These are phyloP conservation scores for Allium sativum DNA, from an alignment of 106 monocot species.

Conservation along the genomic window DNA sequence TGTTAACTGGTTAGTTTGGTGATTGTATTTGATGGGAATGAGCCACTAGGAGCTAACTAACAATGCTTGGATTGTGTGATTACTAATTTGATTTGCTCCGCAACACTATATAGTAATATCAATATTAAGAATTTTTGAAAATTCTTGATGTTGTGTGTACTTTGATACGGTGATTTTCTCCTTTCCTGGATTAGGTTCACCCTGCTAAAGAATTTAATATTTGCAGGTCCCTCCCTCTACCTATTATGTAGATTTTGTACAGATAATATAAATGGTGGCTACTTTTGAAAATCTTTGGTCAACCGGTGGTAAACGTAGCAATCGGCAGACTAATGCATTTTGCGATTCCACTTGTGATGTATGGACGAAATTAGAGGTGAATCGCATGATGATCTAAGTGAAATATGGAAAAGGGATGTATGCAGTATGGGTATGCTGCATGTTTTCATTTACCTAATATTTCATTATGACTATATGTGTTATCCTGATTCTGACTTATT, in stretches of 20 bases:
- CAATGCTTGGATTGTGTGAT: constrained; percentile 28
- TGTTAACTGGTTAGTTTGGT: constrained; percentile 13
- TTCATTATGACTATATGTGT: not conserved
- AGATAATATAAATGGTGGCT: constrained; percentile 8
- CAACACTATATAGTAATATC: constrained; percentile 17
- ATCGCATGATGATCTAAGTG: constrained; percentile 1
- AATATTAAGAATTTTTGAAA: constrained; percentile 11
- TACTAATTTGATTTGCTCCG: constrained; percentile 28
- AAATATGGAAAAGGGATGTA: constrained; percentile 26
- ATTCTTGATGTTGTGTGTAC: constrained; percentile 20
- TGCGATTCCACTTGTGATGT: not conserved
- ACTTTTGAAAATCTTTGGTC: constrained; percentile 5
- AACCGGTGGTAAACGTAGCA: not conserved
- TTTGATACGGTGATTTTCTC: constrained; percentile 14
- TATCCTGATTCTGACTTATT: not conserved
- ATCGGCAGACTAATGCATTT: not conserved
- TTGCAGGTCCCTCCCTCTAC: constrained; percentile 30
- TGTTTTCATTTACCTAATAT: not conserved
- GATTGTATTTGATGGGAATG: constrained; percentile 10
- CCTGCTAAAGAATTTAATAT: constrained; percentile 15
- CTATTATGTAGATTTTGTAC: constrained; percentile 4
- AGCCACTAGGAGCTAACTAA: constrained; percentile 28
- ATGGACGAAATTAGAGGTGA: constrained; percentile 5
- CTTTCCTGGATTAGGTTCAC: constrained; percentile 9
- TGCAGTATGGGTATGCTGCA: constrained; percentile 31